Base-by-base conservation (phyloP, 371 early-diverging fungal species). In the Batrachochytrium dendrobatidis region DNA sequence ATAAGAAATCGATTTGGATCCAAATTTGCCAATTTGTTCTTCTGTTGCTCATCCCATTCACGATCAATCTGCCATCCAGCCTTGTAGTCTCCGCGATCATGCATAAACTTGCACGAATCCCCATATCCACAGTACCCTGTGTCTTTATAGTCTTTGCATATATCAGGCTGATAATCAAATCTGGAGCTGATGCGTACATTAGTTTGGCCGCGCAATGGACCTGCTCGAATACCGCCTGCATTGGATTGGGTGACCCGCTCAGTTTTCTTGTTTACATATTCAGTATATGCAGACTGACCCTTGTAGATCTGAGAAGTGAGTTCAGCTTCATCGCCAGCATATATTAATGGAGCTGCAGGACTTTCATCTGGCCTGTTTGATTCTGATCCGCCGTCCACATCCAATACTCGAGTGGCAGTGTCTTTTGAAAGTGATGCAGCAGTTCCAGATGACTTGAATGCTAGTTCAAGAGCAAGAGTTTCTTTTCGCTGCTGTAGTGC, bases 91-190 rank as follows among this genome's bases (percentile, higher is more conserved):
- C 93, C 89, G 62, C 98, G 87, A 69, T 98, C 98, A 67, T 98
- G 98, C 77, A 98, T 85, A 69, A 94, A 98, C 56, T 86, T 91
- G 72, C 98, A 98, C 10, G 87, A 86, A 71, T 98, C 98, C 39
- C 98, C 98, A 76, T 88, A 98, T 29, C 95, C 96, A 76, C 98
- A 98, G 58, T 66, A 64, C 12, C 72, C 74, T 17, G 74, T 80
- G 75, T 87, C 87, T 74, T 95, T 95, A 74, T 95, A 98, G 77
- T 98, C 98, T 74, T 98, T 98, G 81, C 98, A 98, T 30, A 98
- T 79, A 61, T 94, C 94, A n/a, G 93, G 94, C 68, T 93, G 92
- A 73, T 95, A 98, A 73, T 98, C 98, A 60, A 95, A 70, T 7
- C 73, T 65, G 7, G 59, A 55, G 28, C 62, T 57, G 34, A 93